Evolutionary conservation across 306 rosid species (phyloP).

Genomic region (Castanea crenata): DNA sequence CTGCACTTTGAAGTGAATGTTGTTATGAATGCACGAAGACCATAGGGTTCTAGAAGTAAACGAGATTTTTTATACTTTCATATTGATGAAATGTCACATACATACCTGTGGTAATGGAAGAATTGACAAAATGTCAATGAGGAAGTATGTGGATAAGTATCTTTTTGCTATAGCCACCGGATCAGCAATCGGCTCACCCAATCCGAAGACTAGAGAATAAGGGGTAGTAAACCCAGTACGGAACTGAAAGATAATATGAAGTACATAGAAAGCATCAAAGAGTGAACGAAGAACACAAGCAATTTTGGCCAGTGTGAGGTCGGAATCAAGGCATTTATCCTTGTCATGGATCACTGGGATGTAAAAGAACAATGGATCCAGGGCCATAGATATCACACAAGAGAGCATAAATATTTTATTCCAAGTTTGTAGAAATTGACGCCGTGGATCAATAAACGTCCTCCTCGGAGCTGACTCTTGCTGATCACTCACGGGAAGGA

Average conservation of each 20-base stretch:
- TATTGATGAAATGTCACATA: too few relatives aligned
- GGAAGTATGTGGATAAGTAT: constrained; percentile 35
- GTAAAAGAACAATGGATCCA: constrained; percentile 86
- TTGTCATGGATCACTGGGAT: constrained; percentile 41
- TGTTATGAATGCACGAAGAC: too few relatives aligned
- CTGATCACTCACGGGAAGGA: constrained; percentile 22
- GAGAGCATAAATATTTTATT: constrained; percentile 75
- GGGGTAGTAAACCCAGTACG: constrained; percentile 81
- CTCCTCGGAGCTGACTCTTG: constrained; percentile 15
- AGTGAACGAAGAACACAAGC: constrained; percentile 78
- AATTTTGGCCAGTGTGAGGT: constrained; percentile 36
- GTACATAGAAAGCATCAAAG: constrained; percentile 68
- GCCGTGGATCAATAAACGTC: constrained; percentile 69
- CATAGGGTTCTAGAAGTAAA: too few relatives aligned
- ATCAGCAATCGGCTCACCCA: constrained; percentile 63
- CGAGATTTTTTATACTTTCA: too few relatives aligned
- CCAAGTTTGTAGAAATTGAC: constrained; percentile 71
- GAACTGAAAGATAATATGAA: constrained; percentile 71
- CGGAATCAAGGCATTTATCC: constrained; percentile 39
- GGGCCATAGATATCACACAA: constrained; percentile 70
- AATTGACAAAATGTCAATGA: too few relatives aligned
- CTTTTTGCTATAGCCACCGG: constrained; percentile 52
- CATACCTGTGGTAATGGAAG: too few relatives aligned
- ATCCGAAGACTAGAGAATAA: constrained; percentile 69
- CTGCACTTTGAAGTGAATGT: too few relatives aligned